Base-by-base conservation (phyloP, 257 asterid genomes). In the Eustoma russellianum region DNA sequence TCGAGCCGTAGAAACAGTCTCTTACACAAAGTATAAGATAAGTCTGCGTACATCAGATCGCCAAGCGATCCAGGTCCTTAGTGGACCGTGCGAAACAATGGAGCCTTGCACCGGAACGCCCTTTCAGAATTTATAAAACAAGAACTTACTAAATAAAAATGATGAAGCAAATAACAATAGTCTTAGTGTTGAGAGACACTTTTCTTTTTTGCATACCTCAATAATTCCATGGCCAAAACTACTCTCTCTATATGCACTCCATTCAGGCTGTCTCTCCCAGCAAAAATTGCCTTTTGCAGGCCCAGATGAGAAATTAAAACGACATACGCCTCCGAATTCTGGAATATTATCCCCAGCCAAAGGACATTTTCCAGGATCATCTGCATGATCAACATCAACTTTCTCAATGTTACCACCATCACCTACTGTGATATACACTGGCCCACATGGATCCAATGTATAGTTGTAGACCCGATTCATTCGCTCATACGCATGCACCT, bases 201-300 rank as follows among this genome's bases (percentile, higher is more conserved):
- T n/a, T 6, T 38, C 12, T 2, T 38, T 38, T 38, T 38, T 7
- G 12, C 9, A 38, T 15, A 89, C 98, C 96, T 87, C 94, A 24
- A 91, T 86, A 10, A 91, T 81, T 24, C 98, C 98, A 75, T 91
- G 97, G 14, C 98, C 98, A 58, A 91, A 91, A 79, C 98, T 87
- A 74, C 90, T 84, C 53, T 91, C 98, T 68, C 98, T 79, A n/a
- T 79, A 84, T 48, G 95, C 98, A 63, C 95, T 87, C 83, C 86
- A 91, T 34, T 84, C 96, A 6, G 98, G 98, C 64, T 91, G 98
- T 30, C 70, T 66, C 34, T 79, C 88, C 98, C 98, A 91, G 70
- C 96, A 91, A 60, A 91, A 91, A 17, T 68, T 70, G 52, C 94
- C 92, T 64, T 75, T 66, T 8, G 86, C 94, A 5, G 86, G 86